Evolutionary conservation across 441 rosid species (phyloP).

Genomic region (Macaranga tanarius): DNA sequence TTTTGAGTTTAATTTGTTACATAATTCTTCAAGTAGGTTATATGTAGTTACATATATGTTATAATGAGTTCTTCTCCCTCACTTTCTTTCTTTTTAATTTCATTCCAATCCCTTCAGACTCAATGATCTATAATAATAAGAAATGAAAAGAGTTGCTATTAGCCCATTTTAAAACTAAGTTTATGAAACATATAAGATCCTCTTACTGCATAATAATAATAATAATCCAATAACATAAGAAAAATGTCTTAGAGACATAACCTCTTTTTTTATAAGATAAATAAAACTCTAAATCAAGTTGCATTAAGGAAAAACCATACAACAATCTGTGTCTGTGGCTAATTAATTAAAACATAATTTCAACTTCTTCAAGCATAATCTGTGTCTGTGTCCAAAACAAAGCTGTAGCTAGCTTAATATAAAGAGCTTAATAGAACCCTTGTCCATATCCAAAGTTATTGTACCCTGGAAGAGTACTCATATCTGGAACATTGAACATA

Average conservation of each 20-base stretch:
- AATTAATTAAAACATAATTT: background rate
- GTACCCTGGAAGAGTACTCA: conserved; percentile 21
- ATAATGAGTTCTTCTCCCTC: too few species aligned
- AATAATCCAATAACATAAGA: background rate
- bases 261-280: background rate
- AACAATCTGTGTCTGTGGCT: background rate
- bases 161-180: too few species aligned
- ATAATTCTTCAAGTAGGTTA: too few species aligned
- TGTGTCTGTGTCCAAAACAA: background rate
- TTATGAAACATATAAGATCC: too few species aligned
- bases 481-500: conserved; percentile 10
- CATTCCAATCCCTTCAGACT: too few species aligned
- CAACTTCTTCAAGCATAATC: background rate
- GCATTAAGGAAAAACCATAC: background rate
- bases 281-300: too few species aligned
- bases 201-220: too few species aligned
- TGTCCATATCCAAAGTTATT: conserved; percentile 23
- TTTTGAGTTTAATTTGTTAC: too few species aligned
- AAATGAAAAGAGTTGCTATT: too few species aligned
- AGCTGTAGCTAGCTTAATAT: background rate
- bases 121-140: too few species aligned
- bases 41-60: too few species aligned
- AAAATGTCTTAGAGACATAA: background rate
- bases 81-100: too few species aligned
- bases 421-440: conserved; percentile 18